These are phyloP conservation scores for Magnolia officinalis DNA, from an alignment of 164 flowering plant genomes.

Conservation along the genomic window DNA sequence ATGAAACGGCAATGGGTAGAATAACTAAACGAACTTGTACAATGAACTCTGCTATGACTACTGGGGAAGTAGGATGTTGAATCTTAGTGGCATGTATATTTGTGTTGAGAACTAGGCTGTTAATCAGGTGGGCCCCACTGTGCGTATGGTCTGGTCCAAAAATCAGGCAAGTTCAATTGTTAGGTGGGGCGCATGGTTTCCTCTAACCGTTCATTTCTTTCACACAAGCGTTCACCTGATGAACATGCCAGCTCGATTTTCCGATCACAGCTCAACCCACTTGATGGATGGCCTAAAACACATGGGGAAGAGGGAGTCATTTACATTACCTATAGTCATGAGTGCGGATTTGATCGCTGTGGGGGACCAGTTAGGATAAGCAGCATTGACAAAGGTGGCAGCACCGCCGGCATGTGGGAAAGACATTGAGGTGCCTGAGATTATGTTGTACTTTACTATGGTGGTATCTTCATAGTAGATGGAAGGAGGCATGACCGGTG, in stretches of 20 bases:
- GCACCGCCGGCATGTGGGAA: conserved; percentile 46
- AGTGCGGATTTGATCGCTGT: conserved; percentile 51
- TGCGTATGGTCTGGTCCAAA: too few species aligned
- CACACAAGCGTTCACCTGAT: too few species aligned
- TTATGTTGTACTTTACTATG: conserved; percentile 21
- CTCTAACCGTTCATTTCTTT: too few species aligned
- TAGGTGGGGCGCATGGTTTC: too few species aligned
- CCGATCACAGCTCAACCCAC: too few species aligned
- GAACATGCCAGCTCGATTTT: too few species aligned
- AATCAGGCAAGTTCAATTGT: too few species aligned
- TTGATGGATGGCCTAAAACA: not conserved
- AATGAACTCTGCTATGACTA: too few species aligned
- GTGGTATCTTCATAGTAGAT: conserved; percentile 14
- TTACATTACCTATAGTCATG: conserved; percentile 43
- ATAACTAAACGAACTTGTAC: too few species aligned
- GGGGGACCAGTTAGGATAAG: conserved; percentile 47
- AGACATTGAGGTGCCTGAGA: conserved; percentile 52
- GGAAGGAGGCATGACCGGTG: conserved; percentile 28
- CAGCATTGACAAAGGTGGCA: conserved; percentile 42
- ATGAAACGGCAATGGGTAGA: not conserved
- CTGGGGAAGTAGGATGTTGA: too few species aligned
- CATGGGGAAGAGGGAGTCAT: not conserved
- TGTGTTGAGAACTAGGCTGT: too few species aligned
- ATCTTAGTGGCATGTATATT: not conserved
- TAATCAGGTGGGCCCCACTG: too few species aligned